Base-by-base conservation (phyloP, 768 basidiomycete species). In the Trametes punicea region DNA sequence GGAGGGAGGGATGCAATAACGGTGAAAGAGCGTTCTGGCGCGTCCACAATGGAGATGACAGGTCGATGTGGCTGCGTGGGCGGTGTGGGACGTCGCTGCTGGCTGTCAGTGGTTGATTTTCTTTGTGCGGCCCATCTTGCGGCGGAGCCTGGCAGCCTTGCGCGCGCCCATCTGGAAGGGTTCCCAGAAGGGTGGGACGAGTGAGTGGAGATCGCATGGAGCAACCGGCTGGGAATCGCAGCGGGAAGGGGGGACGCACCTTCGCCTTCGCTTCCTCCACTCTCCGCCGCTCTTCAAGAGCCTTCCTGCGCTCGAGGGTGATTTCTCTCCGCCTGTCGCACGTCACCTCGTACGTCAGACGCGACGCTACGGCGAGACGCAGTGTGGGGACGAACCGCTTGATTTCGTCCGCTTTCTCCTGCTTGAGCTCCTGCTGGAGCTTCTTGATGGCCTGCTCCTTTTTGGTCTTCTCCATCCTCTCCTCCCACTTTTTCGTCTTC, bases 91-190 rank as follows among this genome's bases (percentile, higher is more conserved):
- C 34, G 15, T 8, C 34, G 34, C 18, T 20, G 44, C 41, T 34
- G 36, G 20, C 20, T n/a, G 51, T 82, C 68, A 91, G 36, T 88
- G 87, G 57, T 87, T 87, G 56, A 93, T 80, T 70, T 90, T 92
- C 70, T 90, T 93, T 38, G 82, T 83, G 31, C 88, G 77, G 38
- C 90, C 90, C 45, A 83, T 84, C 71, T 75, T 87, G 54, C 86
- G 81, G 54, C 84, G 81, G 31, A 88, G 73, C 55, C 90, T 76
- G 15, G 87, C 86, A 36, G 89, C 81, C 70, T 86, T 92, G 52
- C 83, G 77, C 42, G 86, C 87, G 54, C 90, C 88, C 85, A 93
- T 88, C 90, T 92, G 62, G 10, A 44, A 20, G 39, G 29, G 38
- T 30, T 20, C 45, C 40, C 41, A 18, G 59, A 51, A n/a, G 8